Base-by-base conservation (phyloP, 179 eudicot genomes). In the Beta lomatogona region DNA sequence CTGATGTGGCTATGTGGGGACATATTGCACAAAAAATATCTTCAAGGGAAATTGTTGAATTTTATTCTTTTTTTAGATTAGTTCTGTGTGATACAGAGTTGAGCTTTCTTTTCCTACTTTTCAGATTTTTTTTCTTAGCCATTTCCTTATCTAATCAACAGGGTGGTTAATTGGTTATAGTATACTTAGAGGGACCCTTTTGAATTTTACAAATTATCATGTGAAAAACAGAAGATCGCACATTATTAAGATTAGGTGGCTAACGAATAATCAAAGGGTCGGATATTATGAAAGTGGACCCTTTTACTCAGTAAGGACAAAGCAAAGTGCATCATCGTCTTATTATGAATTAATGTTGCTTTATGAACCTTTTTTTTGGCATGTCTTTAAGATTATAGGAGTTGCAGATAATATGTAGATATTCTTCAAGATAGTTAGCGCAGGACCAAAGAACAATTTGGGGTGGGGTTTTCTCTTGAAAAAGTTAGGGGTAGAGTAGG, bases 51-150 rank as follows among this genome's bases (percentile, higher is more conserved):
- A 69, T 31, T 13, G 52, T 57, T 75, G 76, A 36, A 64, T 21
- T 70, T 12, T 57, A 13, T 10, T 81, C 66, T 55, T 53, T 21
- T 36, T 69, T 48, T 16, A 64, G 85, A 85, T 82, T 76, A 82
- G 78, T 72, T 63, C 57, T 82, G 80, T 82, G 83, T 85, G 87
- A 82, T 68, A 73, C 68, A 68, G 54, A 79, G 61, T 9, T 75
- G 54, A 74, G 66, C 65, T 44, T 67, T 70, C 68, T 12, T 67
- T 85, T 69, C 58, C 14, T n/a, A 44, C 53, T 67, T 50, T 60
- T 73, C n/a, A 46, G 41, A n/a, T 69, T 78, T 22, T 71, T 65
- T 85, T 28, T 77, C 85, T 78, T 79, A 78, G 75, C 85, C 73
- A 82, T 45, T 82, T 81, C 78, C 85, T 79, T 85, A 79, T 85